Evolutionary conservation across 176 grass and related monocot species (phyloP).

Genomic region (Rhynchospora tenuis): DNA sequence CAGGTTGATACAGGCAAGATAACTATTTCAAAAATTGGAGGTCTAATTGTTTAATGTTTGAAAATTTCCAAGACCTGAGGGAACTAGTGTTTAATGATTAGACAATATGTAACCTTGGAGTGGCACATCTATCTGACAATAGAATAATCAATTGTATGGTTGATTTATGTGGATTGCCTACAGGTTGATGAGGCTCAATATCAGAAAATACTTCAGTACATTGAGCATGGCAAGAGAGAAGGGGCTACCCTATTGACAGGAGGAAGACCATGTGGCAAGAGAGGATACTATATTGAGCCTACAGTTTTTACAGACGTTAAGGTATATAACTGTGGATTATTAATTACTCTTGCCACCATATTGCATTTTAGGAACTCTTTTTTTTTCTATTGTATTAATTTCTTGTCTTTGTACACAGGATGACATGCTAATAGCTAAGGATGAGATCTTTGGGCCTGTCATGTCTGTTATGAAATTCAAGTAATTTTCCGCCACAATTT

Average conservation of each 20-base stretch:
- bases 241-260: slow-evolving; percentile 38
- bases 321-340: background rate
- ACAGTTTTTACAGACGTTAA: slow-evolving; percentile 44
- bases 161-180: background rate
- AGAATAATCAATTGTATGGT: background rate
- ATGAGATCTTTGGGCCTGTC: slow-evolving; percentile 80
- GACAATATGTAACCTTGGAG: background rate
- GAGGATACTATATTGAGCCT: slow-evolving; percentile 50
- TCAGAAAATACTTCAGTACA: slow-evolving; percentile 37
- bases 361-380: background rate
- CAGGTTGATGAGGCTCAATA: slow-evolving; percentile 46
- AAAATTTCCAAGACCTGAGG: background rate
- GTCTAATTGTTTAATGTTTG: background rate
- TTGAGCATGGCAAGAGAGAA: slow-evolving; percentile 47
- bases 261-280: slow-evolving; percentile 32
- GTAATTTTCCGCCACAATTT: slow-evolving; percentile 3
- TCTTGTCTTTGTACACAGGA: slow-evolving; percentile 8
- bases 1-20: background rate
- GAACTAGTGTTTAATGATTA: background rate
- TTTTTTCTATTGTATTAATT: background rate
- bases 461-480: slow-evolving; percentile 82
- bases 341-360: background rate
- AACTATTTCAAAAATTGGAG: background rate
- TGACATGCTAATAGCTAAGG: slow-evolving; percentile 55
- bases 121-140: background rate